Evolutionary conservation across 108 stramenopile genomes (phyloP), one percentile per base, ranked within the genome.

Genomic region (Hondaea fermentalgiana): DNA sequence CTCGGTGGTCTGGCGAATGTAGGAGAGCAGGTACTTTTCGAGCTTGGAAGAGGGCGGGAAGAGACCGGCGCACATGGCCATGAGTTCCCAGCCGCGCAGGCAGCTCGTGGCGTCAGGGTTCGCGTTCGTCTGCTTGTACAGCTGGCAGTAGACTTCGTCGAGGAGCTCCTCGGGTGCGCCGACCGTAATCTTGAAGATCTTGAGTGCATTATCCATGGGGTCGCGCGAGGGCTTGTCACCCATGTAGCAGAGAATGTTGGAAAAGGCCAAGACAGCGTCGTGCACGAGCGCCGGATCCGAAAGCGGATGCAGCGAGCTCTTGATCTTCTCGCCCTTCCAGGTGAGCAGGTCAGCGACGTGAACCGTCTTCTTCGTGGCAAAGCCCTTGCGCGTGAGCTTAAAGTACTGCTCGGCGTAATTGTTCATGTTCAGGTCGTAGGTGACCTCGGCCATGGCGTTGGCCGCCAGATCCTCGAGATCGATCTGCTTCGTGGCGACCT

Each of bases 171-270:
- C 89, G 6, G 89, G 76, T n/a, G 87, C 45, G 25, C 28, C 55
- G 51, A 91, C 23, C 43, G 88, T 53, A 43, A 51, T 55, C 57
- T 59, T 58, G 8, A 92, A 47, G 19, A 92, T 59, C 87, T 92
- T 92, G 28, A 44, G 57, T 4, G 89, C 83, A 87, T 92, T 90
- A 6, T 59, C 91, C 23, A 88, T 23, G 6, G 72, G 57, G 16
- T 88, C 90, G 21, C 49, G 35, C 19, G 44, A 43, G 42, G 44
- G 28, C 16, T 90, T 89, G 89, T 92, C 92, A 45, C 91, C 92
- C 92, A 92, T 92, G 76, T 55, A 92, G 25, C 92, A 90, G n/a
- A 87, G 76, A 16, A 92, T 60, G 87, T 92, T 92, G 21, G 90
- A 23, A 44, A 90, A 88, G 44, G 83, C 25, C 44, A 90, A 90